Evolutionary conservation across 1,284 basidiomycete genomes (phyloP).

Genomic region (Volvariella volvacea): DNA sequence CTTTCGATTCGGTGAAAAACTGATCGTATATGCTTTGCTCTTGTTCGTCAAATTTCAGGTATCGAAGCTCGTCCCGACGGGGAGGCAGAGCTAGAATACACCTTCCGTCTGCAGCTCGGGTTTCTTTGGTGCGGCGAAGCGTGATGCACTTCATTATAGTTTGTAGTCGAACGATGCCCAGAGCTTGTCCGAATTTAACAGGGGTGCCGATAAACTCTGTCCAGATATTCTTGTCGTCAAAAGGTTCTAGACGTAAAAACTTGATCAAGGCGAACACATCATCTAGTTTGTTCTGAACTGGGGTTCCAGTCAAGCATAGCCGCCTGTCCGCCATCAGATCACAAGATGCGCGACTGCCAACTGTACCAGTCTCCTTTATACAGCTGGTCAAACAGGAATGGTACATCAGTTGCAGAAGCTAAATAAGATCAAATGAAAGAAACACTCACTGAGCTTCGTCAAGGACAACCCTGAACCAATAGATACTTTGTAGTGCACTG

Average conservation of each 20-base stretch:
- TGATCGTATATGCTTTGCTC: conserved; percentile 87
- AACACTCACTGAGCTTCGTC: conserved; percentile 93
- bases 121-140: conserved; percentile 93
- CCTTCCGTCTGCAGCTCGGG: conserved; percentile 74
- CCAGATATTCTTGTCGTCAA: conserved; percentile 92
- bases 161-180: conserved; percentile 91
- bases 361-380: conserved; percentile 94
- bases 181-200: conserved; percentile 86
- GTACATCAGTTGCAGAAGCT: too few species aligned
- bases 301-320: conserved; percentile 93
- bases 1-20: conserved; percentile 84
- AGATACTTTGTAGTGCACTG: conserved; percentile 90
- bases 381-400: conserved; percentile 44
- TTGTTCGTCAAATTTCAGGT: conserved; percentile 77
- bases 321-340: conserved; percentile 92
- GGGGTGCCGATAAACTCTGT: conserved; percentile 89
- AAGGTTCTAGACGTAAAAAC: conserved; percentile 88
- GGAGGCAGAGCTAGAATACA: conserved; percentile 85
- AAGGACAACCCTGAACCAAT: conserved; percentile 97
- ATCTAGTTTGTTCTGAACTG: conserved; percentile 98
- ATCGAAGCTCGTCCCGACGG: conserved; percentile 79
- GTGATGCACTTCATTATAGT: conserved; percentile 97
- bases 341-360: conserved; percentile 92
- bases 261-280: conserved; percentile 96
- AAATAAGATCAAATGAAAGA: conserved; percentile 4